These are phyloP conservation scores for Aspergillus bertholletiae DNA, from an alignment of 495 filamentous ascomycete species.

Conservation along the genomic window DNA sequence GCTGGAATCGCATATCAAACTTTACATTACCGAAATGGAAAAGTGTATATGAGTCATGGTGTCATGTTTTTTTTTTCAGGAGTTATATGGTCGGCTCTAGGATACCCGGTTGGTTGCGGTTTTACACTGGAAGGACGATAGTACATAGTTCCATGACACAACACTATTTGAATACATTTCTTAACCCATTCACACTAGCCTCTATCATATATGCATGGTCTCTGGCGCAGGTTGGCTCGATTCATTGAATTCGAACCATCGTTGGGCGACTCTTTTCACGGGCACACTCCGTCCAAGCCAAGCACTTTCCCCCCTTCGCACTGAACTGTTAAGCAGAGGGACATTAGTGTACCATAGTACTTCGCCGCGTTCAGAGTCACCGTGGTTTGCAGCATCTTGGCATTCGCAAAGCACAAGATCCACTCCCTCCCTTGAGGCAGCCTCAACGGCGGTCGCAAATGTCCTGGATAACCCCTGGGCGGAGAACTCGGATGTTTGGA, in stretches of 20 bases:
- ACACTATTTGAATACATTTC: constrained; percentile 2
- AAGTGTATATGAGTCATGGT: constrained; percentile 62
- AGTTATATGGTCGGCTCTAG: constrained; percentile 39
- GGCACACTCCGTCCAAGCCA: constrained; percentile 69
- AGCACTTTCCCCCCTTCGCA: constrained; percentile 51
- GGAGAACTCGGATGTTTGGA: constrained; percentile 73
- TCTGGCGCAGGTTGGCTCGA: neutral
- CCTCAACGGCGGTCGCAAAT: constrained; percentile 64
- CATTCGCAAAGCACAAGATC: constrained; percentile 43
- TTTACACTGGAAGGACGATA: constrained; percentile 11
- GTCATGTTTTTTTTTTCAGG: constrained; percentile 28
- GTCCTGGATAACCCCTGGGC: constrained; percentile 76
- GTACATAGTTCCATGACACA: constrained; percentile 17
- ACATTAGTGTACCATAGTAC: constrained; percentile 52
- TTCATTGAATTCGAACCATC: constrained; percentile 67
- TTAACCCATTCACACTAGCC: neutral
- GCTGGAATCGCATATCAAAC: constrained; percentile 92
- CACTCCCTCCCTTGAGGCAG: constrained; percentile 38
- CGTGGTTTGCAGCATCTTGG: constrained; percentile 25
- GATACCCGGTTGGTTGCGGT: constrained; percentile 35
- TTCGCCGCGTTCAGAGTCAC: constrained; percentile 27
- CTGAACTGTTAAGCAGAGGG: constrained; percentile 60
- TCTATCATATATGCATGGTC: constrained; percentile 3
- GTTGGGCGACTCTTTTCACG: constrained; percentile 56
- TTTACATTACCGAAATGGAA: constrained; percentile 99